Conservation (phyloP, 345 rosid species). For the Camelina neglecta region DNA sequence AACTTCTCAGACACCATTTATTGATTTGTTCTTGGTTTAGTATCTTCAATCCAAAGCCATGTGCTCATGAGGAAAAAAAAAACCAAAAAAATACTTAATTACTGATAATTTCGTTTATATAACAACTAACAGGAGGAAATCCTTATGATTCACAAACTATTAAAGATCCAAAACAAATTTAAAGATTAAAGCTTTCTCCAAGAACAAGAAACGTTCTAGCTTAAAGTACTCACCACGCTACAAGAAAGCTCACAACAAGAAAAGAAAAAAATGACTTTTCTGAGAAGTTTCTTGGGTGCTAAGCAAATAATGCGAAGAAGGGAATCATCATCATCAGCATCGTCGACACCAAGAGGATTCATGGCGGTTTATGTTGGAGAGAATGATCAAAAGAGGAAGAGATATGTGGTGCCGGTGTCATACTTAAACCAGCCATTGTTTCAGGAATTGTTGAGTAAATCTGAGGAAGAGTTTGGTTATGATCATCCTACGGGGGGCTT, state of each 20-base stretch:
- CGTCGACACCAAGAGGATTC: slow-evolving; percentile 48
- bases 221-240: slow-evolving; percentile 25
- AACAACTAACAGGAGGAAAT: slow-evolving; percentile 14
- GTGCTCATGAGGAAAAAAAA: slow-evolving; percentile 1
- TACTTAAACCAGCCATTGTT: slow-evolving; percentile 48
- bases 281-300: slow-evolving; percentile 34
- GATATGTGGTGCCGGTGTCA: slow-evolving; percentile 47
- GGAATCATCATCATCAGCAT: neutral
- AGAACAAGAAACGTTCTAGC: slow-evolving; percentile 12
- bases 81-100: neutral
- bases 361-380: slow-evolving; percentile 50
- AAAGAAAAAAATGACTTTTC: neutral
- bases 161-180: neutral
- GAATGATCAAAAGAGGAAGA: slow-evolving; percentile 40
- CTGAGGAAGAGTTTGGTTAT: slow-evolving; percentile 53
- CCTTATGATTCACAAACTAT: slow-evolving; percentile 24
- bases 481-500: slow-evolving; percentile 52
- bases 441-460: slow-evolving; percentile 47
- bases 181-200: neutral
- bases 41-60: slow-evolving; percentile 43
- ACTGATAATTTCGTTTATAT: slow-evolving; percentile 24
- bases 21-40: slow-evolving; percentile 42
- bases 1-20: slow-evolving; percentile 45
- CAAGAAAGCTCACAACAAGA: neutral
- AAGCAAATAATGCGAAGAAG: slow-evolving; percentile 18